These are phyloP conservation scores for Tolypocladium endophyticum DNA, from an alignment of 2,329 filamentous ascomycete genomes.

Conservation along the genomic window DNA sequence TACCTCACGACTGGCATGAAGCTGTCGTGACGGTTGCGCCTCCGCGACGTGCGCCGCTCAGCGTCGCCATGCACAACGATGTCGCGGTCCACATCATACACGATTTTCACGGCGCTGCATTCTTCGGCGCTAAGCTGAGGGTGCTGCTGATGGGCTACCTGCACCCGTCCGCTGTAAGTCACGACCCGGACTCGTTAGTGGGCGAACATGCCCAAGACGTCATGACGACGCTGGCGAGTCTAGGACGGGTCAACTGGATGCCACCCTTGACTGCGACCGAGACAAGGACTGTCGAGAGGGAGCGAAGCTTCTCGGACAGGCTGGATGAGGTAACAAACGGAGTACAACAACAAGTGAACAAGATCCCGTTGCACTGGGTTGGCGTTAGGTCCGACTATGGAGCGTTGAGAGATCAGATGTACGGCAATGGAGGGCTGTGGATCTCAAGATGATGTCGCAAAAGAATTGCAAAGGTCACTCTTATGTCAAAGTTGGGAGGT, in stretches of 20 bases:
- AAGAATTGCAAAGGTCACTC: not conserved
- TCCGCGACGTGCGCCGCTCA: conserved; percentile 31
- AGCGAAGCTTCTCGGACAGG: conserved; percentile 31
- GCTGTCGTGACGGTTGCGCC: conserved; percentile 47
- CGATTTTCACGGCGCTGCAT: conserved; percentile 31
- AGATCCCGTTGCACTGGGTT: conserved; percentile 45
- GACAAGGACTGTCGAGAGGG: conserved; percentile 26
- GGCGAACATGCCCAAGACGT: conserved; percentile 28
- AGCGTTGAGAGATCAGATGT: conserved; percentile 35
- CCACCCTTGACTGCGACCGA: conserved; percentile 26
- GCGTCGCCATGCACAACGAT: conserved; percentile 37
- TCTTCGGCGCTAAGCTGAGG: conserved; percentile 35
- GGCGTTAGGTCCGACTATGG: conserved; percentile 44
- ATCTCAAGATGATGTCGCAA: conserved; percentile 18
- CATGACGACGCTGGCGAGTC: conserved; percentile 31
- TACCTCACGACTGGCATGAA: conserved; percentile 43
- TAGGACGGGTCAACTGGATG: conserved; percentile 35
- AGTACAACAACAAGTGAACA: conserved; percentile 45
- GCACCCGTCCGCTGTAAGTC: conserved; percentile 18
- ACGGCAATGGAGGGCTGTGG: conserved; percentile 40
- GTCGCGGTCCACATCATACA: conserved; percentile 44
- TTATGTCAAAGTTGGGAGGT: too few species aligned
- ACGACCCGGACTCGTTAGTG: conserved; percentile 11
- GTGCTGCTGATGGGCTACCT: conserved; percentile 52
- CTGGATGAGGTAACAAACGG: conserved; percentile 36